Evolutionary conservation across 202 grass and related monocot species (phyloP).

Genomic region (Brachypodium distachyon): DNA sequence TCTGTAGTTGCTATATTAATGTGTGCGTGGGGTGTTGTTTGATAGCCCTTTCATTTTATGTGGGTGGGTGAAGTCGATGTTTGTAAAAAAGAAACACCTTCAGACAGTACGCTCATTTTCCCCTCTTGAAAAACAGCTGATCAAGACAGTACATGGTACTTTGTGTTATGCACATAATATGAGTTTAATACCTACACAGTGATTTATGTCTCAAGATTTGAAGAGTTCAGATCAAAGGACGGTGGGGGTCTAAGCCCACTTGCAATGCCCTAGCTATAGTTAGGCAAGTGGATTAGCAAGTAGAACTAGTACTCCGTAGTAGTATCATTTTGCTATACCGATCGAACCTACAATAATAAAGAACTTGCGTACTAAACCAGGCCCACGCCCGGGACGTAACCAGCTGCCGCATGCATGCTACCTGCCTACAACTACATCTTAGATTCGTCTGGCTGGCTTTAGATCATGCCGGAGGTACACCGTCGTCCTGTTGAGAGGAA

Average conservation of each 20-base stretch:
- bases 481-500: background rate
- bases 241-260: background rate
- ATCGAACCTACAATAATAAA: background rate
- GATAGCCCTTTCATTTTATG: too few relatives aligned
- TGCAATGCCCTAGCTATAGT: background rate
- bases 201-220: background rate
- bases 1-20: too few relatives aligned
- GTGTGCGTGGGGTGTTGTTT: too few relatives aligned
- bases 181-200: background rate
- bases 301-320: too few relatives aligned
- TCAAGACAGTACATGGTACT: background rate
- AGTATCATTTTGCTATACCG: background rate
- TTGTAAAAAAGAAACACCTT: too few relatives aligned
- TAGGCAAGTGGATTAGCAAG: background rate
- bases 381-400: background rate
- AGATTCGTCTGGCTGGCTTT: slow-evolving; percentile 2
- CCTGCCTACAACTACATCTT: background rate
- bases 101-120: background rate
- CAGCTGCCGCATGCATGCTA: background rate
- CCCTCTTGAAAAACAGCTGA: background rate
- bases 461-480: slow-evolving; percentile 11
- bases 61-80: too few relatives aligned
- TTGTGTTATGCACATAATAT: background rate
- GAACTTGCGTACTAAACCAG: background rate
- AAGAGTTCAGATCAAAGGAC: background rate